Evolutionary conservation across 306 rosid species (phyloP).

Genomic region (Lathyrus aphaca): DNA sequence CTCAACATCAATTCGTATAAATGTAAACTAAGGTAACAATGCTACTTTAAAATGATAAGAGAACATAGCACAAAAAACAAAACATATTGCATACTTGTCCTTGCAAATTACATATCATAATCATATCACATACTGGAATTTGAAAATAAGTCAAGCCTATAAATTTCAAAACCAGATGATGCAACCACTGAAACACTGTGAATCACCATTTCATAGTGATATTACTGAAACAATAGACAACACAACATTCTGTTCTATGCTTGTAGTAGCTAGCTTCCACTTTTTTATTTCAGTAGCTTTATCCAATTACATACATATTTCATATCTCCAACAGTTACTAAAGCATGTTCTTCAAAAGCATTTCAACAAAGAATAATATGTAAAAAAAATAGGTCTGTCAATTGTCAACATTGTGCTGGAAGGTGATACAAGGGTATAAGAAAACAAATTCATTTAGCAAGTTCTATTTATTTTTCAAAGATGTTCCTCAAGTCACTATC

Average conservation of each 20-base stretch:
- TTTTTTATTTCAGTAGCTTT: background rate
- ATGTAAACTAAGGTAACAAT: no score
- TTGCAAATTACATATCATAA: no score
- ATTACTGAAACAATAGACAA: no score
- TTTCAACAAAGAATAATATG: constrained; percentile 1
- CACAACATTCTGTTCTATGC: background rate
- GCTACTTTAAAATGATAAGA: no score
- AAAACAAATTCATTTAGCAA: background rate
- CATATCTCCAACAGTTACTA: background rate
- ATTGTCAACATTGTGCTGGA: background rate
- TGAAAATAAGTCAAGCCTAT: no score
- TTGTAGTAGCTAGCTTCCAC: background rate
- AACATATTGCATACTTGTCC: no score
- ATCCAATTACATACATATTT: background rate
- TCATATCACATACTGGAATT: no score
- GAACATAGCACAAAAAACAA: no score
- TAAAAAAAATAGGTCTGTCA: background rate
- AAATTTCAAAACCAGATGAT: no score
- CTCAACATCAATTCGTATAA: no score
- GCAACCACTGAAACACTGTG: no score
- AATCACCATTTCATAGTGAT: no score
- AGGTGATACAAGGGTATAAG: background rate
- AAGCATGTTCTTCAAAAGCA: background rate
- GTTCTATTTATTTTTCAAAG: background rate
- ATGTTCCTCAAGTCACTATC: background rate